Evolutionary conservation across 2,329 filamentous ascomycete genomes (phyloP).

Genomic region (Diaporthe vaccinii): DNA sequence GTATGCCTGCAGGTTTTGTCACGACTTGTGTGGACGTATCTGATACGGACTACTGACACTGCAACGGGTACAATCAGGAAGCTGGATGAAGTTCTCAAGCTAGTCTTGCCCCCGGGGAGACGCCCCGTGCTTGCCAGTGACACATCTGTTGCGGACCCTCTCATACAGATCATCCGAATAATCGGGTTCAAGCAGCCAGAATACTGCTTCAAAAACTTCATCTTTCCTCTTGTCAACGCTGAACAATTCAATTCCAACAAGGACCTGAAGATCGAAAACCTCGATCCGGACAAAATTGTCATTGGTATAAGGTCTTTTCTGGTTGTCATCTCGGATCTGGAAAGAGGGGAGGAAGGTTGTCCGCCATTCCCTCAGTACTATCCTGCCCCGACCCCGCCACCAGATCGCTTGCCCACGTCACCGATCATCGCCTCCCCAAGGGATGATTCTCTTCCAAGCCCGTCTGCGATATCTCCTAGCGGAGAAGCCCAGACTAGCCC

Average conservation of each 20-base stretch:
- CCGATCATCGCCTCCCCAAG: slow-evolving; percentile 61
- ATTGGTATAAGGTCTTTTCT: slow-evolving; percentile 95
- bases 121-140: slow-evolving; percentile 87
- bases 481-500: slow-evolving; percentile 78
- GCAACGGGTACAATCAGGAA: slow-evolving; percentile 78
- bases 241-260: slow-evolving; percentile 84
- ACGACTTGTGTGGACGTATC: slow-evolving; percentile 92
- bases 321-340: slow-evolving; percentile 91
- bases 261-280: slow-evolving; percentile 88
- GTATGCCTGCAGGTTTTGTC: slow-evolving; percentile 91
- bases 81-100: slow-evolving; percentile 88
- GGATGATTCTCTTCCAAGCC: slow-evolving; percentile 44
- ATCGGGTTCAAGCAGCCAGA: slow-evolving; percentile 96
- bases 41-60: slow-evolving; percentile 86
- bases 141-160: slow-evolving; percentile 84
- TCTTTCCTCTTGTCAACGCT: slow-evolving; percentile 96
- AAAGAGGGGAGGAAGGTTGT: slow-evolving; percentile 81
- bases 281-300: slow-evolving; percentile 97
- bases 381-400: slow-evolving; percentile 51
- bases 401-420: slow-evolving; percentile 63
- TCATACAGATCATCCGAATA: slow-evolving; percentile 94
- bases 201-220: slow-evolving; percentile 89
- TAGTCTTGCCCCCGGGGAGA: slow-evolving; percentile 85
- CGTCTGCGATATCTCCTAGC: slow-evolving; percentile 50
- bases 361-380: slow-evolving; percentile 88